Percentiles rank a stretch among this genome's conserved stretches.
phyloP scores from a whole-genome alignment of 768 basidiomycete species.

The Suillus variegatus region DNA sequence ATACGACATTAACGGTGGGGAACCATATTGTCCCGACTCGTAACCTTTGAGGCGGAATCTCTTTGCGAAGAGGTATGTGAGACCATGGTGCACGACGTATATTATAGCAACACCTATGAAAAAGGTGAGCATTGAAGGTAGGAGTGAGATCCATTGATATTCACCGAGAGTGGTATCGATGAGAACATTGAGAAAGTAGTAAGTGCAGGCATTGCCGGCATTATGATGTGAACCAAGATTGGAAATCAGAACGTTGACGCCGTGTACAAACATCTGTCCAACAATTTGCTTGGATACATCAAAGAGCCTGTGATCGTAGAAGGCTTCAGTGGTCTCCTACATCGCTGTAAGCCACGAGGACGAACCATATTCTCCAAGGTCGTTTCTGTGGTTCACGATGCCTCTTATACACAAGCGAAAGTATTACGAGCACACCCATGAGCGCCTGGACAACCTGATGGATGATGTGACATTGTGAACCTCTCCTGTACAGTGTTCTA shows the following conservation, averaged over 20 bases:
- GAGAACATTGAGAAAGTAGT: constrained; percentile 91
- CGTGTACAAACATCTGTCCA: constrained; percentile 83
- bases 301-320: constrained; percentile 60
- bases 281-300: constrained; percentile 92
- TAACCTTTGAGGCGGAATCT: constrained; percentile 72
- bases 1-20: constrained; percentile 70
- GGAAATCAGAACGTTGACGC: constrained; percentile 77
- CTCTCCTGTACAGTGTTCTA: not conserved
- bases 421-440: constrained; percentile 90
- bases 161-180: constrained; percentile 76
- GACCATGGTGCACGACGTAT: constrained; percentile 66
- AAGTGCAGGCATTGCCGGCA: constrained; percentile 83
- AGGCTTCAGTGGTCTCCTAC: constrained; percentile 11
- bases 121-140: constrained; percentile 11
- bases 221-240: constrained; percentile 69
- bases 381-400: constrained; percentile 84
- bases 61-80: constrained; percentile 66
- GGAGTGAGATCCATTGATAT: constrained; percentile 21
- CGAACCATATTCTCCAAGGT: constrained; percentile 91
- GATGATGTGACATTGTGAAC: constrained; percentile 6
- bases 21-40: constrained; percentile 86
- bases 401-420: constrained; percentile 85
- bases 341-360: not conserved
- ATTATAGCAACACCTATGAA: constrained; percentile 77
- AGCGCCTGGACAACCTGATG: constrained; percentile 75